Evolutionary conservation across 441 rosid species (phyloP).

Genomic region (Pelargonium australe): DNA sequence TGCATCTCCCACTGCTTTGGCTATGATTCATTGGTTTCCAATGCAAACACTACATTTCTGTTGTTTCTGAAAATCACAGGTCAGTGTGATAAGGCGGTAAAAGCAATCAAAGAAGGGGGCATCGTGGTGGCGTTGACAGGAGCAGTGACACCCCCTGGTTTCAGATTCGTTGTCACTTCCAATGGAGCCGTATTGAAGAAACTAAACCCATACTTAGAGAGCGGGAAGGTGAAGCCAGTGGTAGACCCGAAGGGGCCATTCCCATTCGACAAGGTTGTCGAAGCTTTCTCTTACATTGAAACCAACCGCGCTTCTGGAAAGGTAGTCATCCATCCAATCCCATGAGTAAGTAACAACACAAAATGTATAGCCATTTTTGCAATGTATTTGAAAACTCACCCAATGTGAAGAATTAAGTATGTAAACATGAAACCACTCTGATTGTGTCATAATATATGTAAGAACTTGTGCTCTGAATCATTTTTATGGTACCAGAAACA

Average conservation of each 20-base stretch:
- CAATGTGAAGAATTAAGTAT: neutral
- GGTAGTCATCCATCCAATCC: constrained; percentile 64
- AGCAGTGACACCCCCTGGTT: constrained; percentile 75
- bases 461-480: no score
- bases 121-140: constrained; percentile 80
- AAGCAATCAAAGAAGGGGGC: constrained; percentile 79
- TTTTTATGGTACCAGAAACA: no score
- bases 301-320: constrained; percentile 69
- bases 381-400: neutral
- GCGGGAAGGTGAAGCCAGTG: constrained; percentile 74
- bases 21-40: no score
- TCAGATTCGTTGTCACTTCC: constrained; percentile 80
- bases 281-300: constrained; percentile 76
- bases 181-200: constrained; percentile 69
- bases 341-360: constrained; percentile 26
- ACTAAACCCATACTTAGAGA: constrained; percentile 64
- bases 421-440: neutral
- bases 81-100: constrained; percentile 78
- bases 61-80: constrained; percentile 34
- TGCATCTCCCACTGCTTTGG: no score
- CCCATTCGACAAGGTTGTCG: constrained; percentile 50
- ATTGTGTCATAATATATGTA: neutral
- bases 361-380: neutral
- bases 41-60: no score
- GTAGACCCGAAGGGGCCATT: constrained; percentile 77